A percentile compares a stretch with the other conserved stretches of the same genome.
Conservation (phyloP, 2,329 filamentous ascomycete species). For the Pezicula carpinea region DNA sequence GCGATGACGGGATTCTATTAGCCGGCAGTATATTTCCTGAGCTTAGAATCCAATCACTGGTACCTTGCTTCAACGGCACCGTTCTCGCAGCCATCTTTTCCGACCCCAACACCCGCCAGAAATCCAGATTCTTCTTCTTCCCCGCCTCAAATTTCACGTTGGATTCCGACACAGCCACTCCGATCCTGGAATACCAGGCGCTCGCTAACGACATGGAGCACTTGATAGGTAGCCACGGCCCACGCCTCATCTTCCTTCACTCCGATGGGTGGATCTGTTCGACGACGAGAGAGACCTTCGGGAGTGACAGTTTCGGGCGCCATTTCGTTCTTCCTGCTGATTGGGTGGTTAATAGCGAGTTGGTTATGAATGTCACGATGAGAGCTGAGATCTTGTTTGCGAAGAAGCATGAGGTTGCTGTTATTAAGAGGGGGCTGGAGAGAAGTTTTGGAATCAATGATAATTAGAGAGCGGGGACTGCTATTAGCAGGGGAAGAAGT, state of each 20-base stretch:
- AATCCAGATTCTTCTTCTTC: conserved; percentile 1
- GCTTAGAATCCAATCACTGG: not conserved
- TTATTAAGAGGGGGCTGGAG: conserved; percentile 14
- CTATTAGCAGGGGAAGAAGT: too few species aligned
- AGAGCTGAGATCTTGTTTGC: conserved; percentile 14
- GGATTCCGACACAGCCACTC: not conserved
- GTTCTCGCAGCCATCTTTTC: not conserved
- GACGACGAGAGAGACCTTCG: not conserved
- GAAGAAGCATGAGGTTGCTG: conserved; percentile 14
- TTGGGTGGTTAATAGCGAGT: conserved; percentile 9
- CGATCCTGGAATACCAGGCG: not conserved
- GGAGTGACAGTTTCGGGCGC: not conserved
- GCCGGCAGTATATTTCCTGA: not conserved
- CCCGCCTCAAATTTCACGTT: not conserved
- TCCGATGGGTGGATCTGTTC: conserved; percentile 11
- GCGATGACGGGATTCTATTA: not conserved
- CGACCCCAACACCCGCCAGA: not conserved
- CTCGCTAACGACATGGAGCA: not conserved
- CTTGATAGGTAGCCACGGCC: not conserved
- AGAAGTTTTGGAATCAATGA: not conserved
- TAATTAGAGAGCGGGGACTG: not conserved
- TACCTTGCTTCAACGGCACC: not conserved
- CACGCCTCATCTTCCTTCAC: conserved; percentile 10
- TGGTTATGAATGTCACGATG: conserved; percentile 10
- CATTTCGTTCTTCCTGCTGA: conserved; percentile 18